Evolutionary conservation across 2,329 filamentous ascomycete species (phyloP).

Genomic region (Cladosporium sp.): DNA sequence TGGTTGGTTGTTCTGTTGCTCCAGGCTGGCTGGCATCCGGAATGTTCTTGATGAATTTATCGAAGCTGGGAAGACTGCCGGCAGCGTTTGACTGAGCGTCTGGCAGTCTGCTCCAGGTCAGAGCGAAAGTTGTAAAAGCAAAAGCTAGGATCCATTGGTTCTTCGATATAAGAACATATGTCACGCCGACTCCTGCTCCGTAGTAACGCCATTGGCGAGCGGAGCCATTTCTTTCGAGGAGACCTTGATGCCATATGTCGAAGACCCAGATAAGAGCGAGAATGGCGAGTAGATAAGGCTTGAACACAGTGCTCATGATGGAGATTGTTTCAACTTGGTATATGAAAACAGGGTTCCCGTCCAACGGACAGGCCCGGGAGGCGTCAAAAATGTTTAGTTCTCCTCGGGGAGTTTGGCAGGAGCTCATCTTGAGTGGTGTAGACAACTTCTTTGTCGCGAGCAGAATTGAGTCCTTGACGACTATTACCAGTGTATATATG

Average conservation of each 20-base stretch:
- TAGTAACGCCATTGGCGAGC: not conserved
- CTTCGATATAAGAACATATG: not conserved
- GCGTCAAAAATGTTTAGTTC: not conserved
- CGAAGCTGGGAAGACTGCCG: not conserved
- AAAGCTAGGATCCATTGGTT: not conserved
- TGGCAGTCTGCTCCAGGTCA: conserved; percentile 1
- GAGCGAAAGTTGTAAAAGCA: not conserved
- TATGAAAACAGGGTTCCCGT: not conserved
- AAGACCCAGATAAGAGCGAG: not conserved
- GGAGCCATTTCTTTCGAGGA: not conserved
- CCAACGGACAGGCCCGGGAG: not conserved
- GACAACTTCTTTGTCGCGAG: not conserved
- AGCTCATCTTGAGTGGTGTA: not conserved
- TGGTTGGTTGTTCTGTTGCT: not conserved
- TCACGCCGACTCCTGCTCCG: not conserved
- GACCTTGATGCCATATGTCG: not conserved
- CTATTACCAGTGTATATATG: not conserved
- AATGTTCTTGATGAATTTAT: not conserved
- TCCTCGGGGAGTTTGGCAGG: not conserved
- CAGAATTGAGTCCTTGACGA: not conserved
- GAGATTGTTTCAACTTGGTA: not conserved
- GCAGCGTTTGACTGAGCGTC: not conserved
- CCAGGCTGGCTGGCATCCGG: not conserved
- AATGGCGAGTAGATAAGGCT: not conserved
- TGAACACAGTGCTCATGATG: not conserved